Base-by-base conservation (phyloP, 768 basidiomycete genomes). In the Boletales sp. region DNA sequence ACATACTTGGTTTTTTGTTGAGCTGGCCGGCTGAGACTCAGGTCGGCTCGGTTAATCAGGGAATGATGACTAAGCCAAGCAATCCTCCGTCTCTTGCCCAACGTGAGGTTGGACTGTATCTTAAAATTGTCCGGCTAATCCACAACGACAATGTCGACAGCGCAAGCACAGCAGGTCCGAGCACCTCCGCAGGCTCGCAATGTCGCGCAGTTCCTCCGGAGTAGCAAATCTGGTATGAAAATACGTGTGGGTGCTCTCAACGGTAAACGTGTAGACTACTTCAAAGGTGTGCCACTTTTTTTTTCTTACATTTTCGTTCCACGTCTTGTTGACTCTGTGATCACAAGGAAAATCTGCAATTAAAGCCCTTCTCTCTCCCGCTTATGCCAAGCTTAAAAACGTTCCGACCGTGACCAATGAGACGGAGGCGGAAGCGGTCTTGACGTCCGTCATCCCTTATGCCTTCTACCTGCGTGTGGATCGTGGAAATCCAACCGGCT, bases 241-340 rank as follows among this genome's bases (percentile, higher is more conserved):
- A 80, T 86, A 47, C 80, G 91, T 56, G 85, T 87, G 10, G 96
- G 96, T 18, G 87, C 94, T 9, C 72, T 97, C 62, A 91, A 91
- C 59, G 95, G 95, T 19, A 96, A 95, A 70, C 85, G 95, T 33
- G 72, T 94, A 45, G 95, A 98, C 70, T 99, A 98, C 72, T 99
- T 98, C 78, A 99, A 94, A 76, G 96, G 95, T 94, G 45, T 58
- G 78, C 31, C n/a, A 32, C 19, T 14, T 14, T 10, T 17, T 28
- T 33, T 11, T 39, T 8, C 8, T 46, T 18, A 8, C 41, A 19
- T 10, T 15, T 42, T 53, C 34, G 44, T 38, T 19, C 37, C 25
- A 11, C 38, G 19, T 19, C 43, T 39, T 35, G 37, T 43, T 40
- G 30, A 45, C 12, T 9, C 14, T 4, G 17, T 10, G 15, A 30